Base-by-base conservation (phyloP, 371 early-diverging fungal species). In the Rhizopus sp. region DNA sequence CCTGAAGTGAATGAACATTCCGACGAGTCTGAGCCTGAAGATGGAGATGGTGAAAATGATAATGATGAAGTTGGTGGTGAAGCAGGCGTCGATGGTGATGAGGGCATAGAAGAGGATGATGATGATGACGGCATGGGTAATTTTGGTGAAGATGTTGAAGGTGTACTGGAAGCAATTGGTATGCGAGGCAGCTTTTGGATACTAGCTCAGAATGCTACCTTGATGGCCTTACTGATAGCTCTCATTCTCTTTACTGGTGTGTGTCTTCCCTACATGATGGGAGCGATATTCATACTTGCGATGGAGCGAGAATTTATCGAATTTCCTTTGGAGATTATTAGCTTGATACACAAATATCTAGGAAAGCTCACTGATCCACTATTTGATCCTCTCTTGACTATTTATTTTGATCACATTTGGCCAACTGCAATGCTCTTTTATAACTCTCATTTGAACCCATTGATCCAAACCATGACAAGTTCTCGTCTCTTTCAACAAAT, bases 161-260 rank as follows among this genome's bases (percentile, higher is more conserved):
- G 90, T 8, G 78, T 95, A 31, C 68, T 96, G 40, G 96, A 93
- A 57, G 88, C 93, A 4, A 81, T 96, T 51, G 97, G 97, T 6
- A 86, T 96, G 77, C 81, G 88, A 7, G 97, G 96, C 0, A 91
- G 93, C 7, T 60, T 88, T 13, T 81, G 85, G 72, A 77, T 85
- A 50, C 68, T 94, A 0, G 47, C 87, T 9, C 93, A 94, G 64
- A 93, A 93, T 65, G 88, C 88, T 29, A 75, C 88, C 2, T 73
- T 94, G 35, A 92, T 93, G 64, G 66, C 88, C 2, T 59, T 92
- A 4, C 68, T 95, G 62, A 86, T 95, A 46, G 67, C 84, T 7
- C 66, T 87, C 29, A 84, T 87, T 53, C 67, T 96, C 48, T 87
- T 81, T 29, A 70, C 81, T 9, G 85, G 90, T 4, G 78, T 88